Evolutionary conservation across 2,329 filamentous ascomycete species (phyloP).

Genomic region (Cryphonectria nitschkei): DNA sequence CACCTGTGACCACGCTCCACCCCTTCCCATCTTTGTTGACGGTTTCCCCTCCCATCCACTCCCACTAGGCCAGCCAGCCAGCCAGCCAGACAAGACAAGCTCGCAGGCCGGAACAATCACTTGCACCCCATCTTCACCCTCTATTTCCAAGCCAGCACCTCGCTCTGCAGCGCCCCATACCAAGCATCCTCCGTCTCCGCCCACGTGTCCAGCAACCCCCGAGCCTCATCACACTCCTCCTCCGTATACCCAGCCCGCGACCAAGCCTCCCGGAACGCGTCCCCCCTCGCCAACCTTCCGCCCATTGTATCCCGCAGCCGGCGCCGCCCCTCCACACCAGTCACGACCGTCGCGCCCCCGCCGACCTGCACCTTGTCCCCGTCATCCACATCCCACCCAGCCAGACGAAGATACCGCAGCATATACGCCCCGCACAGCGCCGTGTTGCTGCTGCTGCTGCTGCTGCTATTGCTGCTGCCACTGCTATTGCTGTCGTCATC

Average conservation of each 20-base stretch:
- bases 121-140: too few relatives aligned
- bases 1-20: too few relatives aligned
- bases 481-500: too few relatives aligned
- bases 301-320: constrained; percentile 36
- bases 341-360: constrained; percentile 36
- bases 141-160: constrained; percentile 47
- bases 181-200: constrained; percentile 44
- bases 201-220: constrained; percentile 39
- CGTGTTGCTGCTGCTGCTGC: neutral
- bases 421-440: neutral
- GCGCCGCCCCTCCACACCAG: constrained; percentile 35
- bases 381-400: constrained; percentile 10
- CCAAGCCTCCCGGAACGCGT: constrained; percentile 40
- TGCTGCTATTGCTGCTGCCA: too few relatives aligned
- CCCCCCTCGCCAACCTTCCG: constrained; percentile 34
- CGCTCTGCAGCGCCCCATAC: constrained; percentile 40
- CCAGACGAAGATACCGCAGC: constrained; percentile 14
- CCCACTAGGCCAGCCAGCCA: too few relatives aligned
- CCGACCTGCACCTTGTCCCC: constrained; percentile 37
- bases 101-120: too few relatives aligned
- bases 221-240: constrained; percentile 41
- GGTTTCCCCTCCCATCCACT: too few relatives aligned
- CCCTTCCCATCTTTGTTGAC: too few relatives aligned
- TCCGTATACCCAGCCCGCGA: constrained; percentile 40
- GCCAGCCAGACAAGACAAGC: too few relatives aligned